These are phyloP conservation scores for Pseudonectria buxi DNA, from an alignment of 2,329 filamentous ascomycete species.

Conservation along the genomic window DNA sequence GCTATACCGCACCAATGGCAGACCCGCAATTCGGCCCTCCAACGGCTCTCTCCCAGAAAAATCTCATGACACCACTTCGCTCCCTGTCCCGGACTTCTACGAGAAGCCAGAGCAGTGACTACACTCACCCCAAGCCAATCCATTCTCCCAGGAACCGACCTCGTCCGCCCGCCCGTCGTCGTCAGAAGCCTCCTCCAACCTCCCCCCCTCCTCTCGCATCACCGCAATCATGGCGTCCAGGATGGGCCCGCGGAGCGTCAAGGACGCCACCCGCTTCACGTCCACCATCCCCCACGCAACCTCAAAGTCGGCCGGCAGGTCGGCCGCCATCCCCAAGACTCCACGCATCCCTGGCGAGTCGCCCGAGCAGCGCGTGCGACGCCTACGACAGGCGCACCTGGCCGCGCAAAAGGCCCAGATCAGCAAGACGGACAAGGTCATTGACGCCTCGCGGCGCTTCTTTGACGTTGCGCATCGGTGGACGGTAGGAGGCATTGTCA, in stretches of 20 bases:
- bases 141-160: background rate
- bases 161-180: background rate
- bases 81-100: constrained; percentile 15
- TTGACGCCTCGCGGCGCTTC: constrained; percentile 41
- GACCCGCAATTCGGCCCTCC: constrained; percentile 20
- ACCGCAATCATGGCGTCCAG: constrained; percentile 31
- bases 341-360: constrained; percentile 46
- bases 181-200: background rate
- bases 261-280: constrained; percentile 69
- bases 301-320: constrained; percentile 46
- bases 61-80: constrained; percentile 31
- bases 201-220: background rate
- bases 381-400: constrained; percentile 60
- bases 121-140: background rate
- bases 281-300: constrained; percentile 55
- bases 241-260: constrained; percentile 59
- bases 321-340: constrained; percentile 25
- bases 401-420: constrained; percentile 56
- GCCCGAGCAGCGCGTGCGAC: constrained; percentile 61
- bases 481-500: constrained; percentile 47
- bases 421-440: constrained; percentile 44
- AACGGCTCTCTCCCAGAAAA: constrained; percentile 22
- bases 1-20: constrained; percentile 32
- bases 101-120: constrained; percentile 3
- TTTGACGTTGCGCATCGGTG: constrained; percentile 51